phyloP scores from a whole-genome alignment of 495 filamentous ascomycete genomes.

The Filosporella fistucella region DNA sequence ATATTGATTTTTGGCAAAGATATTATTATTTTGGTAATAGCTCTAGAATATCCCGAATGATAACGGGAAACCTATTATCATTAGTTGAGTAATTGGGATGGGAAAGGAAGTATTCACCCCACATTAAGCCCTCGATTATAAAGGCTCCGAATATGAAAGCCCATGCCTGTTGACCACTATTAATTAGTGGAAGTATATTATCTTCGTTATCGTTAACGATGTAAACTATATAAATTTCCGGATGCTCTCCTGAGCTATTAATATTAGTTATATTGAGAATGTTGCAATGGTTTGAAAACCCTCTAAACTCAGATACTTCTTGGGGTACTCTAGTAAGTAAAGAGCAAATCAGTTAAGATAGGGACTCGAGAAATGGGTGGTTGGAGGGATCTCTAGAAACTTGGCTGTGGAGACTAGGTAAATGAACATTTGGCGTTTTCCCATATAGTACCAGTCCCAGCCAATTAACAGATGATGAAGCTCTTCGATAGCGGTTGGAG shows the following conservation, averaged over 20 bases:
- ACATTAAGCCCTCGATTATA: constrained; percentile 58
- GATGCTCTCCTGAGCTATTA: not conserved
- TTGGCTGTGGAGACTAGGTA: no score
- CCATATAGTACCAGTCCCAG: no score
- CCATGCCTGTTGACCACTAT: constrained; percentile 58
- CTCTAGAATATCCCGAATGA: constrained; percentile 34
- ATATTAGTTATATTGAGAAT: constrained; percentile 1
- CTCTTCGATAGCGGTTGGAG: not conserved
- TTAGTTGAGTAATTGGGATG: constrained; percentile 1
- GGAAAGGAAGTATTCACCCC: constrained; percentile 41
- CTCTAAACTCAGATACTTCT: constrained; percentile 1
- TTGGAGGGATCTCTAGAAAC: not conserved
- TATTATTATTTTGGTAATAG: constrained; percentile 28
- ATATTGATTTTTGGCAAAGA: constrained; percentile 26
- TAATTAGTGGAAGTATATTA: constrained; percentile 20
- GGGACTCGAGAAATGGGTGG: not conserved
- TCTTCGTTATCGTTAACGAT: not conserved
- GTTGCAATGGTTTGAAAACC: not conserved
- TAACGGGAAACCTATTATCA: constrained; percentile 29
- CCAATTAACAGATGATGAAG: not conserved
- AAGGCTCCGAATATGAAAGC: constrained; percentile 57
- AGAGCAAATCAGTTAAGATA: constrained; percentile 1
- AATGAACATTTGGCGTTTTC: no score
- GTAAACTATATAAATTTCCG: not conserved
- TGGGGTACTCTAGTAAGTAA: not conserved